These are phyloP conservation scores for Diphasiastrum complanatum DNA, from an alignment of 83 land plant species.

Conservation along the genomic window DNA sequence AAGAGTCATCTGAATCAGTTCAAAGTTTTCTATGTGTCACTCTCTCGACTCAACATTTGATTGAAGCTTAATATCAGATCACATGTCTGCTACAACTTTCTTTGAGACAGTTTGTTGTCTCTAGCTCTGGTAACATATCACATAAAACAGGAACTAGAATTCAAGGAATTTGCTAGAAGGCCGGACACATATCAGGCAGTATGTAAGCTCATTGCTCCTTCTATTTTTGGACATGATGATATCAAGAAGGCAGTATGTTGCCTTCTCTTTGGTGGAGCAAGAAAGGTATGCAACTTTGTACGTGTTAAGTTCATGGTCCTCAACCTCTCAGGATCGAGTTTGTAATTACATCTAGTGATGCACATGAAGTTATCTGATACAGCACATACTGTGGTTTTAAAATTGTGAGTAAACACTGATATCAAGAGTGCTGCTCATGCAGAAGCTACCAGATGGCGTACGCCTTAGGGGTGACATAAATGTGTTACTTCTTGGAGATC, in stretches of 20 bases:
- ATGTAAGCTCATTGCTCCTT: slow-evolving; percentile 86
- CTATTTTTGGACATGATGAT: slow-evolving; percentile 93
- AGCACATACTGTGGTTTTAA: too few species aligned
- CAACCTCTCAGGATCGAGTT: neutral
- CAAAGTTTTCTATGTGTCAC: neutral
- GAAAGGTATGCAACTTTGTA: slow-evolving; percentile 53
- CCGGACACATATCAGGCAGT: slow-evolving; percentile 60
- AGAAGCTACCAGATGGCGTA: slow-evolving; percentile 95
- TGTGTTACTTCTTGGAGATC: slow-evolving; percentile 90
- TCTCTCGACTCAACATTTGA: neutral
- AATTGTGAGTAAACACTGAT: neutral
- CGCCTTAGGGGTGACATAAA: slow-evolving; percentile 87
- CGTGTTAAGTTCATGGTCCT: neutral
- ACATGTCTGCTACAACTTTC: neutral
- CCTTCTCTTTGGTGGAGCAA: slow-evolving; percentile 85
- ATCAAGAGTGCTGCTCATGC: slow-evolving; percentile 4
- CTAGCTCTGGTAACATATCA: too few species aligned
- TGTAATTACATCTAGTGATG: slow-evolving; percentile 6
- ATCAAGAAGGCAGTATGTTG: slow-evolving; percentile 96
- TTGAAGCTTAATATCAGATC: neutral
- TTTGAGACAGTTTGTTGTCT: too few species aligned
- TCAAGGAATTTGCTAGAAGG: slow-evolving; percentile 83
- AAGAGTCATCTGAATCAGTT: neutral
- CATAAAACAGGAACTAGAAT: slow-evolving; percentile 73
- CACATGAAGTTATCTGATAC: too few species aligned